Conservation (phyloP, 129 eudicot species). For the Artemisia annua region DNA sequence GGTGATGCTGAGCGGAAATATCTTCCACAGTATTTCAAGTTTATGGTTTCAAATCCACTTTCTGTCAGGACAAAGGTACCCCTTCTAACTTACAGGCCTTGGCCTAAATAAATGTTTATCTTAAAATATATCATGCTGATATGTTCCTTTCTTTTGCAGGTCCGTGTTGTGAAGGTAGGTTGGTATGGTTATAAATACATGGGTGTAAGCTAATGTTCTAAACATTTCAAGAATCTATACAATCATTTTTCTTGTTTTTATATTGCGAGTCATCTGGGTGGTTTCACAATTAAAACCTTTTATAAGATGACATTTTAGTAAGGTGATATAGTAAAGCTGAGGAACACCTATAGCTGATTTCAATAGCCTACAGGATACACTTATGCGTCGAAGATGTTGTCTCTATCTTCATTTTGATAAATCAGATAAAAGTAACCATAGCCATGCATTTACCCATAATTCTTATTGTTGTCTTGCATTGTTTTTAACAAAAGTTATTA, state of each 20-base stretch:
- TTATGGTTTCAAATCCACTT: conserved; percentile 94
- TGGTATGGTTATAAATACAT: conserved; percentile 30
- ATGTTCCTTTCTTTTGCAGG: conserved; percentile 56
- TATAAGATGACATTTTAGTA: conserved; percentile 8
- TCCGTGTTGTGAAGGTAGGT: conserved; percentile 95
- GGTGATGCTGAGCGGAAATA: conserved; percentile 85
- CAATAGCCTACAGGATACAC: background rate
- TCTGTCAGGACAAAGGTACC: conserved; percentile 96
- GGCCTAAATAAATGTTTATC: conserved; percentile 12
- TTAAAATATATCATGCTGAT: conserved; percentile 1
- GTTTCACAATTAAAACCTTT: background rate
- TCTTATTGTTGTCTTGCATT: background rate
- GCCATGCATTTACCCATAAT: background rate
- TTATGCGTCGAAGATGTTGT: background rate
- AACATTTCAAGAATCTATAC: conserved; percentile 15
- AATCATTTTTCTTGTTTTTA: background rate
- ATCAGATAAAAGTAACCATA: background rate
- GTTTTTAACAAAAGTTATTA: conserved; percentile 8
- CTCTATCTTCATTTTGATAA: conserved; percentile 1
- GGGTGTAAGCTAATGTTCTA: conserved; percentile 35
- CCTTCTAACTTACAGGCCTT: conserved; percentile 4
- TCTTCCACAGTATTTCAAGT: conserved; percentile 96
- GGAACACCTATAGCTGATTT: conserved; percentile 12
- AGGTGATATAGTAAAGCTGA: background rate
- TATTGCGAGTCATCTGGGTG: background rate